Evolutionary conservation across 2,329 filamentous ascomycete species (phyloP), one percentile per base, ranked within the genome.

Genomic region (Metarhizium sp.): DNA sequence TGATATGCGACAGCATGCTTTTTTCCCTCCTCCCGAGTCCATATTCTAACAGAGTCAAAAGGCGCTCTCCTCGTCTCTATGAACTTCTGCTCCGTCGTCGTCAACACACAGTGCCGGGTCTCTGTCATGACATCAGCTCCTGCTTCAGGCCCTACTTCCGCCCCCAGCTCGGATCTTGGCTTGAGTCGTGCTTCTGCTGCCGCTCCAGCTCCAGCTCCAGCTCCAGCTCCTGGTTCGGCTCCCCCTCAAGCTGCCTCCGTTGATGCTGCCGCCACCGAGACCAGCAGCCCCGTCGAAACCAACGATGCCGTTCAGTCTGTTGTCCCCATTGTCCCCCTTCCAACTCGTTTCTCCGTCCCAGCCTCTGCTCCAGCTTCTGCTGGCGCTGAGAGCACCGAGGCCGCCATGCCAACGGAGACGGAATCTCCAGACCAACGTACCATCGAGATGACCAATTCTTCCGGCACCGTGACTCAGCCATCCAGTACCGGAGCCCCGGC

Each of bases 41-140:
- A 8, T 36, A 36, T 36, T 40, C 11, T 16, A 6, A 40, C 38
- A 40, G 38, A 5, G 38, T 5, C n/a, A 45, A 45, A 47, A 72
- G 69, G 69, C 2, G 59, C 61, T 25, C 53, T 68, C 34, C 58
- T 72, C 47, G 68, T 69, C 59, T 66, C 69, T 32, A 64, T 71
- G 60, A 71, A 70, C 61, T 59, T 69, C 54, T 73, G 71, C 64
- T 66, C 64, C 58, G 57, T 72, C 51, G 59, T 70, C 32, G 63
- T 69, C 32, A 64, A 63, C 55, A 72, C 70, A 36, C 59, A 64
- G 53, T 73, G 71, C 61, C 58, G 63, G 36, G 57, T 65, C 50
- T 61, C 64, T 50, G 60, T 66, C 51, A 67, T 67, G 30, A 68
- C 62, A 32, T 61, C 50, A 57, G 61, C 47, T 57, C 53, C 55